Conservation (phyloP, 768 basidiomycete genomes). For the Hericium coralloides region DNA sequence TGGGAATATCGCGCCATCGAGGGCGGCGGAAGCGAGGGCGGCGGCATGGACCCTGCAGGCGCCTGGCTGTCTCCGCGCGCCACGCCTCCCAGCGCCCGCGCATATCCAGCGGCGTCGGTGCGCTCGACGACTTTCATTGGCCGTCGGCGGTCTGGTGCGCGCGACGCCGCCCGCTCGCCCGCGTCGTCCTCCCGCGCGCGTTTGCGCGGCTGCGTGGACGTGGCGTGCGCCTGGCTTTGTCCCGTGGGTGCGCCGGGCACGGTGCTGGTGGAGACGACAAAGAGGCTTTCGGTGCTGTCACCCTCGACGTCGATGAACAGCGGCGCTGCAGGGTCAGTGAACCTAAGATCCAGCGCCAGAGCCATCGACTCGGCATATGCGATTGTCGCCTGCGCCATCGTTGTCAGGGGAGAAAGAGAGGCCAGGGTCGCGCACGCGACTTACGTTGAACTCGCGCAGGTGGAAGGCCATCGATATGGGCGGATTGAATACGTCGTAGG, state of each 20-base stretch:
- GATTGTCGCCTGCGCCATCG: conserved; percentile 55
- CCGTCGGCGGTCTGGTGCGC: conserved; percentile 1
- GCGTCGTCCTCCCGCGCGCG: conserved; percentile 5
- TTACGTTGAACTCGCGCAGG: conserved; percentile 75
- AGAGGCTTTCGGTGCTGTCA: conserved; percentile 55
- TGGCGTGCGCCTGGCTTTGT: conserved; percentile 1
- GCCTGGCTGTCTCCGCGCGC: neutral
- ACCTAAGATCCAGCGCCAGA: conserved; percentile 57
- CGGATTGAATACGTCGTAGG: conserved; percentile 53
- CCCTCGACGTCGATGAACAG: conserved; percentile 72
- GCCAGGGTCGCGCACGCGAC: conserved; percentile 9
- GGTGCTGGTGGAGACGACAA: conserved; percentile 74
- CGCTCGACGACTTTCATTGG: conserved; percentile 13
- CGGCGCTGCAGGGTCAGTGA: conserved; percentile 66
- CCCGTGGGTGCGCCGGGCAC: conserved; percentile 28
- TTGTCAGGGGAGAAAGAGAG: neutral
- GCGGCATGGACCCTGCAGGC: neutral
- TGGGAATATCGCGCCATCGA: conserved; percentile 2
- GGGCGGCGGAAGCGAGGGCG: conserved; percentile 13
- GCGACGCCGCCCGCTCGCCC: neutral
- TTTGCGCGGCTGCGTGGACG: conserved; percentile 9
- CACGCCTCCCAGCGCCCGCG: neutral
- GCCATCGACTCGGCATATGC: conserved; percentile 68
- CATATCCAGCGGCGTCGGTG: conserved; percentile 1
- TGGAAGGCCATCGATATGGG: conserved; percentile 73